These are phyloP conservation scores for Elsinoe batatas DNA, from an alignment of 2,329 filamentous ascomycete species.

Conservation along the genomic window DNA sequence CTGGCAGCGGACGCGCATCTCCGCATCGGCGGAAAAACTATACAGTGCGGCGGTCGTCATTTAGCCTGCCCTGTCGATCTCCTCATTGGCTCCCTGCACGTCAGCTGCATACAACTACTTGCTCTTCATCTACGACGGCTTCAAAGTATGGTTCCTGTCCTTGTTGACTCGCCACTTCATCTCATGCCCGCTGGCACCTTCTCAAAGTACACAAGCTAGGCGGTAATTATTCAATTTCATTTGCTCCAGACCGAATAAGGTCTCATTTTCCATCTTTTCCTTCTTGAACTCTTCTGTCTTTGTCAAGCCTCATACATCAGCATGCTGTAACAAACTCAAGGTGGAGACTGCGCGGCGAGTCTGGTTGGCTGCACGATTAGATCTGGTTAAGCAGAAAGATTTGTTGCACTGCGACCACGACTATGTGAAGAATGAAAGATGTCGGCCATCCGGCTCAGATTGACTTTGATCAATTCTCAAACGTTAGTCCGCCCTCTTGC, in stretches of 20 bases:
- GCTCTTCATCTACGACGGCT: background rate
- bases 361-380: background rate
- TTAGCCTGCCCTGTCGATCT: conserved; percentile 4
- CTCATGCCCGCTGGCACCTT: background rate
- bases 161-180: conserved; percentile 1
- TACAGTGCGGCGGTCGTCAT: background rate
- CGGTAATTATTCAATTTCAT: background rate
- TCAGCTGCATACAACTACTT: background rate
- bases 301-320: conserved; percentile 3
- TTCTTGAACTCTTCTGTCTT: background rate
- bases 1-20: conserved; percentile 4
- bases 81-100: background rate
- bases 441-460: conserved; percentile 2
- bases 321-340: background rate
- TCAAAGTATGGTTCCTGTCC: background rate
- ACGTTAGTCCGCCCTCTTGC: conserved; percentile 62
- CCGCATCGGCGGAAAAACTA: conserved; percentile 10
- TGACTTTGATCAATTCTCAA: conserved; percentile 39
- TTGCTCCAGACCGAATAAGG: background rate
- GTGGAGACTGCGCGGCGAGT: background rate
- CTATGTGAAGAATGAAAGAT: background rate
- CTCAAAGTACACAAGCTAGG: conserved; percentile 10
- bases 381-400: background rate
- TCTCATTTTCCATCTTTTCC: background rate
- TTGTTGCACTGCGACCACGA: background rate